phyloP scores from a whole-genome alignment of 768 basidiomycete genomes.

The Pisolithus sp. region DNA sequence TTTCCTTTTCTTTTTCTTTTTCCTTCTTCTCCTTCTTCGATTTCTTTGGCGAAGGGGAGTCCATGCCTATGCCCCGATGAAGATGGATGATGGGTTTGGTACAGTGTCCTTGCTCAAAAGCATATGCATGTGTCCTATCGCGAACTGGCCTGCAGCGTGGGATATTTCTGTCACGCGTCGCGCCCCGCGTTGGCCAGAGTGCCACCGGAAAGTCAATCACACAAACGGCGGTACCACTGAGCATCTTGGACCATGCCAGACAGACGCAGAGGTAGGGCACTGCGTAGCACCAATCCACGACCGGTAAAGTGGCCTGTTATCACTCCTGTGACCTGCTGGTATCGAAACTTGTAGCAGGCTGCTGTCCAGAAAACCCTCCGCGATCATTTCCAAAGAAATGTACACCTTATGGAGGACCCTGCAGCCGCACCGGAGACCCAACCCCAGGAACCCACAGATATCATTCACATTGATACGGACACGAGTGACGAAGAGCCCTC shows the following conservation, averaged over 20 bases:
- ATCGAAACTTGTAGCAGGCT: slow-evolving; percentile 3
- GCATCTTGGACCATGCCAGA: slow-evolving; percentile 17
- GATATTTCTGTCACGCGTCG: slow-evolving; percentile 20
- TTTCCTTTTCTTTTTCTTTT: slow-evolving; percentile 39
- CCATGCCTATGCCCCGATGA: slow-evolving; percentile 25
- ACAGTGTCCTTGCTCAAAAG: slow-evolving; percentile 1
- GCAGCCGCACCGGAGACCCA: background rate
- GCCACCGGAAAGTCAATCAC: slow-evolving; percentile 1
- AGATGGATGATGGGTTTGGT: slow-evolving; percentile 1
- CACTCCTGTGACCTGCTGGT: slow-evolving; percentile 8
- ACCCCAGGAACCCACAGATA: background rate
- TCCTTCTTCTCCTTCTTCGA: slow-evolving; percentile 65
- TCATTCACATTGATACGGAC: background rate
- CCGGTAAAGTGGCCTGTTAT: slow-evolving; percentile 10
- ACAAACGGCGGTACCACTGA: background rate
- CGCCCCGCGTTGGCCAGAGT: slow-evolving; percentile 3
- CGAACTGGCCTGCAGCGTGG: background rate
- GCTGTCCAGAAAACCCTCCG: slow-evolving; percentile 23
- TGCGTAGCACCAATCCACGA: slow-evolving; percentile 5
- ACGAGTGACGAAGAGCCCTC: background rate
- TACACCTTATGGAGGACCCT: background rate
- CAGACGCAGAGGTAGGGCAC: slow-evolving; percentile 17
- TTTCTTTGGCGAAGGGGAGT: slow-evolving; percentile 46
- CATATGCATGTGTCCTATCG: background rate
- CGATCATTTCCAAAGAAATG: slow-evolving; percentile 17